Percentiles rank a stretch among this genome's conserved stretches.
phyloP scores from a whole-genome alignment of 306 rosid genomes.

The Prinsepia uniflora region DNA sequence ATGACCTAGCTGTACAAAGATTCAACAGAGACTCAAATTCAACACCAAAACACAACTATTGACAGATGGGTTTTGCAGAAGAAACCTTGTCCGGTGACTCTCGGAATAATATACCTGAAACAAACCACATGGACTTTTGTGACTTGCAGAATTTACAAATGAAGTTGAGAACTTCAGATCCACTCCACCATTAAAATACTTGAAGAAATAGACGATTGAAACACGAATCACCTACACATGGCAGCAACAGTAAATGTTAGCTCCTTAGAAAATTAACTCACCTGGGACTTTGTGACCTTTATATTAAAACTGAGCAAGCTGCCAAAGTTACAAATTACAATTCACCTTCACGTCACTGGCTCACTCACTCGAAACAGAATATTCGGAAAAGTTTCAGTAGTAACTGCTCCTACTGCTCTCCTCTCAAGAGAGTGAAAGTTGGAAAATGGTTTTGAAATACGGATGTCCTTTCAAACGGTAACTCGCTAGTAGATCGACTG shows the following conservation, averaged over 20 bases:
- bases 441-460: neutral
- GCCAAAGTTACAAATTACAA: slow-evolving; percentile 16
- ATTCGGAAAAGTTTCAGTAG: slow-evolving; percentile 37
- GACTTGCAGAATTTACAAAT: slow-evolving; percentile 42
- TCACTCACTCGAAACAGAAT: slow-evolving; percentile 34
- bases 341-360: slow-evolving; percentile 27
- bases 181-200: slow-evolving; percentile 29
- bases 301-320: neutral
- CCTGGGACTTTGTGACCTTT: slow-evolving; percentile 42
- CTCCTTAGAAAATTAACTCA: slow-evolving; percentile 18
- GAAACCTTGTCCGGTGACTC: slow-evolving; percentile 25
- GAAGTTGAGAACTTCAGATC: slow-evolving; percentile 45
- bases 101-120: slow-evolving; percentile 34
- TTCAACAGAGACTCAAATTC: neutral
- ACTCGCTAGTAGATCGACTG: slow-evolving; percentile 15
- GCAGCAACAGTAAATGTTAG: slow-evolving; percentile 17
- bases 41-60: neutral
- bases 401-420: neutral
- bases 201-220: slow-evolving; percentile 32
- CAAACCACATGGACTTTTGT: slow-evolving; percentile 47
- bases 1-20: neutral
- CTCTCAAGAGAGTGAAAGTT: slow-evolving; percentile 26
- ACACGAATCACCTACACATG: slow-evolving; percentile 27
- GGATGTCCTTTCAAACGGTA: slow-evolving; percentile 52
- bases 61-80: slow-evolving; percentile 36